Evolutionary conservation across 2,329 filamentous ascomycete genomes (phyloP), one percentile per base, ranked within the genome.

Genomic region (Scedosporium minutisporum): DNA sequence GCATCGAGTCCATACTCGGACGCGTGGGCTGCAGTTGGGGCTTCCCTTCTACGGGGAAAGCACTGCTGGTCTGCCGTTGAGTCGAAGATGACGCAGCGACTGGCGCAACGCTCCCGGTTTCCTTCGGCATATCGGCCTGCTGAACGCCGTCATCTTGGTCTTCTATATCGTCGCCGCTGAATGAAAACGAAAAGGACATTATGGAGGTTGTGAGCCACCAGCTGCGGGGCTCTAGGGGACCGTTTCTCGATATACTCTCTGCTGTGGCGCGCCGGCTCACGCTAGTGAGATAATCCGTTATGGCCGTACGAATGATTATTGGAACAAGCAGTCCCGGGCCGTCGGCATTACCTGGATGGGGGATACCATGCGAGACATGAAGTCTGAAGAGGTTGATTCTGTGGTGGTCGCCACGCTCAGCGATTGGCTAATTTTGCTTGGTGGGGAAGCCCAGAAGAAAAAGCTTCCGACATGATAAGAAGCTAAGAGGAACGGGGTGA

Each of bases 111-210:
- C 14, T 58, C 62, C 63, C 64, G 33, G 67, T 66, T 41, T 70
- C 69, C 21, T 69, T 69, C 62, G 27, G 44, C 44, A 6, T 25
- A 3, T n/a, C 16, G 33, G 7, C 23, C 3, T 41, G 25, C 55
- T 33, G 55, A n/a, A 70, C 69, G 33, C 71, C 71, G 63, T 75
- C 73, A 33, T 73, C 73, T 41, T 78, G 75, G 33, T 78, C 77
- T 65, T 86, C 83, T 77, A 87, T 88, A 67, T 88, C 85, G 64
- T 87, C 85, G 38, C 85, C 85, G 16, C 78, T 76, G 69, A 87
- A 87, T 18, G 79, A 80, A 68, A 88, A 88, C 51, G 82, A 82
- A 69, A 86, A 86, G 4, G 81, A 75, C 78, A 77, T 77, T 62
- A 18, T 61, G 48, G 38, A 9, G 10, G 33, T 38, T 38, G 33